phyloP scores from a whole-genome alignment of 2,329 filamentous ascomycete species.

The Fusarium bactridioides region DNA sequence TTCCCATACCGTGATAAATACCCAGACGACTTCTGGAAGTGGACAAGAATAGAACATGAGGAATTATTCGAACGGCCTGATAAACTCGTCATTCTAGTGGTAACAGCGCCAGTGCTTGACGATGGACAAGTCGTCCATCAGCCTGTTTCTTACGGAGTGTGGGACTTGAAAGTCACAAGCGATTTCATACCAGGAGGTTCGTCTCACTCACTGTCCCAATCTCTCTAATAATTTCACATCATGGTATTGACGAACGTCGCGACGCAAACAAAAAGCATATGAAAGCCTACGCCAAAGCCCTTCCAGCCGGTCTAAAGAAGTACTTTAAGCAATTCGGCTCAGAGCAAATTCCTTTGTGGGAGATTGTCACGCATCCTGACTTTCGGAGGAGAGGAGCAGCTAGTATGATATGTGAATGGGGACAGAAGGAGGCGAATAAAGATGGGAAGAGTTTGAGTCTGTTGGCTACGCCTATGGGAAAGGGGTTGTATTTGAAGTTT shows the following conservation, averaged over 20 bases:
- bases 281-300: neutral
- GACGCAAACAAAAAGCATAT: slow-evolving; percentile 1
- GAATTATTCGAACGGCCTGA: neutral
- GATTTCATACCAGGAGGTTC: neutral
- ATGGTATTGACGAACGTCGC: neutral
- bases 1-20: neutral
- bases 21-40: neutral
- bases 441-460: neutral
- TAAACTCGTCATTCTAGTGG: neutral
- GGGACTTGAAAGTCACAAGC: neutral
- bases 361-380: neutral
- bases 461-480: neutral
- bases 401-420: slow-evolving; percentile 7
- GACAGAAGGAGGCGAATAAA: neutral
- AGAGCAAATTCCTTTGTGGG: neutral
- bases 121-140: neutral
- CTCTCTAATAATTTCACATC: neutral
- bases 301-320: neutral
- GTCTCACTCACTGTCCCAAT: accelerated
- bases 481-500: neutral
- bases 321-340: neutral
- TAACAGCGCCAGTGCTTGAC: neutral
- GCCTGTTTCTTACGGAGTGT: neutral
- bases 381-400: neutral
- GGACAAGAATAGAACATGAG: slow-evolving; percentile 10